Evolutionary conservation across 1,284 basidiomycete species (phyloP).

Genomic region (Boletellus dicymbophilus): DNA sequence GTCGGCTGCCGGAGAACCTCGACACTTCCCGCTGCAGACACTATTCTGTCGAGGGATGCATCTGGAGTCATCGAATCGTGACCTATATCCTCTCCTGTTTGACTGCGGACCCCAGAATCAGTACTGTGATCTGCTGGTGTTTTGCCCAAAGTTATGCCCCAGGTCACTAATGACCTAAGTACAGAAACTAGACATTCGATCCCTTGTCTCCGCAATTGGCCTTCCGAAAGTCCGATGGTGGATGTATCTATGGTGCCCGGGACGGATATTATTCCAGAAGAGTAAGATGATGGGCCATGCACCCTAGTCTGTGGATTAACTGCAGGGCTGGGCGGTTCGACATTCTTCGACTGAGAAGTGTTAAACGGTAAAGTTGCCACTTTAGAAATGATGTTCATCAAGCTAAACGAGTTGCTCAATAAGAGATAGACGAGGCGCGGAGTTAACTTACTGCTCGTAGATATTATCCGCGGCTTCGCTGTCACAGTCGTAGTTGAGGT

Average conservation of each 20-base stretch:
- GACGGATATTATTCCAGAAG: conserved; percentile 68
- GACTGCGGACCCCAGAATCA: conserved; percentile 46
- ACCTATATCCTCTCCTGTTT: conserved; percentile 50
- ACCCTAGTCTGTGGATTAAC: conserved; percentile 55
- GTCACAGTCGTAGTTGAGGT: conserved; percentile 98
- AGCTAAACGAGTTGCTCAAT: conserved; percentile 42
- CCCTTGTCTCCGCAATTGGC: conserved; percentile 83
- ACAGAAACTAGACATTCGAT: conserved; percentile 90
- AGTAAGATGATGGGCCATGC: conserved; percentile 52
- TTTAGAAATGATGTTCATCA: conserved; percentile 95
- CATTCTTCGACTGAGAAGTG: conserved; percentile 48
- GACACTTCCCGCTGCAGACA: conserved; percentile 42
- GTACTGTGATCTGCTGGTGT: conserved; percentile 45
- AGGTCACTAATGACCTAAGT: conserved; percentile 85
- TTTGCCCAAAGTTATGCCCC: conserved; percentile 73
- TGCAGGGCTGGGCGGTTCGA: conserved; percentile 62
- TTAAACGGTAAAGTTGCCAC: conserved; percentile 75
- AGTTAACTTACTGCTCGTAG: conserved; percentile 77
- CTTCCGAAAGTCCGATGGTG: conserved; percentile 72
- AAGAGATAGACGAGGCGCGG: conserved; percentile 3
- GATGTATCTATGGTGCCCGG: conserved; percentile 69
- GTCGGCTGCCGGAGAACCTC: conserved; percentile 67
- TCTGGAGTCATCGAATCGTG: conserved; percentile 57
- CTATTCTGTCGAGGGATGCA: conserved; percentile 50
- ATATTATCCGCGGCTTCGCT: conserved; percentile 92